A percentile compares a stretch with the other conserved stretches of the same genome.
phyloP scores from a whole-genome alignment of 257 asterid genomes.

The Henckelia pumila region DNA sequence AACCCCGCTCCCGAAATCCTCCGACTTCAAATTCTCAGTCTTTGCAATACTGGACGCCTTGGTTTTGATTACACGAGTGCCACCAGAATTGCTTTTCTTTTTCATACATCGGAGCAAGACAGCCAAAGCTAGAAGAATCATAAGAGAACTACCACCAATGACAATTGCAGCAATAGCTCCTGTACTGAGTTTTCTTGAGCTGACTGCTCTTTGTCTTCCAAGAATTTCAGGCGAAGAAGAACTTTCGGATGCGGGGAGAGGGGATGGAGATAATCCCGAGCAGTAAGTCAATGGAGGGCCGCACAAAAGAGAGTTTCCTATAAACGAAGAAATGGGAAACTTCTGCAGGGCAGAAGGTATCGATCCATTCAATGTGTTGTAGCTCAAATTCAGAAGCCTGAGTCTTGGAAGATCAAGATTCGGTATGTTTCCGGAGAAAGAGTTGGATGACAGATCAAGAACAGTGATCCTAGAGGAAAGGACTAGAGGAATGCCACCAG shows the following conservation, averaged over 20 bases:
- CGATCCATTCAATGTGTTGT: slow-evolving; percentile 58
- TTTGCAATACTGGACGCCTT: slow-evolving; percentile 54
- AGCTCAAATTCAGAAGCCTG: slow-evolving; percentile 54
- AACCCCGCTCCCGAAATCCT: slow-evolving; percentile 91
- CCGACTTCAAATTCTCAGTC: slow-evolving; percentile 59
- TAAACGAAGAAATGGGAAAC: slow-evolving; percentile 63
- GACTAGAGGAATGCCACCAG: slow-evolving; percentile 53
- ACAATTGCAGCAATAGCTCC: slow-evolving; percentile 48
- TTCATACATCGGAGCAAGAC: slow-evolving; percentile 46
- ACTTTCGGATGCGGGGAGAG: slow-evolving; percentile 31
- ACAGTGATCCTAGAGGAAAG: slow-evolving; percentile 49
- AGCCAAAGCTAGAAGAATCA: slow-evolving; percentile 34
- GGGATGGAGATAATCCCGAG: slow-evolving; percentile 39
- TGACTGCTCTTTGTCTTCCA: slow-evolving; percentile 3
- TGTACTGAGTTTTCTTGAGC: slow-evolving; percentile 35
- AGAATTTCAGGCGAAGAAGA: slow-evolving; percentile 23
- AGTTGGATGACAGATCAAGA: slow-evolving; percentile 71
- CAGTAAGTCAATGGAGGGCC: slow-evolving; percentile 59
- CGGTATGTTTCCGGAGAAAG: slow-evolving; percentile 70
- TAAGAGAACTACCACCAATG: slow-evolving; percentile 41
- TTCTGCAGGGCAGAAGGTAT: slow-evolving; percentile 60
- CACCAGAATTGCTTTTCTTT: slow-evolving; percentile 36
- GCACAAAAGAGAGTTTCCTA: slow-evolving; percentile 65
- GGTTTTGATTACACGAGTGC: slow-evolving; percentile 45
- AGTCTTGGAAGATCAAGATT: slow-evolving; percentile 52